Conservation (phyloP, 2,329 filamentous ascomycete species). For the Dendrostoma leiphaemia region DNA sequence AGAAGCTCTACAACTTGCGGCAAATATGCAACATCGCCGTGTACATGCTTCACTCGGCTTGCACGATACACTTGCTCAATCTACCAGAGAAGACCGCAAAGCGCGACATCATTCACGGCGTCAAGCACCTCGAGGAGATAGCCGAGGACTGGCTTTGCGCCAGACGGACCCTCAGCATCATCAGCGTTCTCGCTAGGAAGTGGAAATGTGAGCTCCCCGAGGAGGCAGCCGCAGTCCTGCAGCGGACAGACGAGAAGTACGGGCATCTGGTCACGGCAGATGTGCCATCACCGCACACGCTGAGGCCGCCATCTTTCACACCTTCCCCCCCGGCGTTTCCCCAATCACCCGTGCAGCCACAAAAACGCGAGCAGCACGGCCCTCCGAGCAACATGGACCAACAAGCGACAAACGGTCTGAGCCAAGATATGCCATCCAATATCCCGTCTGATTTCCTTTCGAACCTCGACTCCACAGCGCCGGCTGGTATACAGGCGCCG, state of each 20-base stretch:
- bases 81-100: slow-evolving; percentile 88
- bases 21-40: slow-evolving; percentile 97
- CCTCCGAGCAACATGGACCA: slow-evolving; percentile 34
- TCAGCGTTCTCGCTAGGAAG: slow-evolving; percentile 81
- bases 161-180: slow-evolving; percentile 77
- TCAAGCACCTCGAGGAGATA: slow-evolving; percentile 92
- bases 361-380: slow-evolving; percentile 29
- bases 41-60: slow-evolving; percentile 92
- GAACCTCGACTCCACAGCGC: slow-evolving; percentile 22
- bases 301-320: slow-evolving; percentile 22
- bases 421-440: slow-evolving; percentile 23
- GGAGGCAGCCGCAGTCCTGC: slow-evolving; percentile 75
- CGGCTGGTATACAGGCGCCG: slow-evolving; percentile 22
- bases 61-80: slow-evolving; percentile 91
- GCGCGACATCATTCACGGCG: slow-evolving; percentile 84
- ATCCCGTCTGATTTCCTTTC: slow-evolving; percentile 29
- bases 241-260: slow-evolving; percentile 76
- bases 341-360: slow-evolving; percentile 21
- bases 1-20: slow-evolving; percentile 82
- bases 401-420: slow-evolving; percentile 18
- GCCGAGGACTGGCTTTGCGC: slow-evolving; percentile 93
- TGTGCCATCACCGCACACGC: slow-evolving; percentile 52
- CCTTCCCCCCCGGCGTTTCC: slow-evolving; percentile 24
- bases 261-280: slow-evolving; percentile 66
- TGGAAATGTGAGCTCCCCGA: slow-evolving; percentile 87